These are phyloP conservation scores for Phlyctochytrium arcticum DNA, from an alignment of 192 early-diverging fungal genomes.

Conservation along the genomic window DNA sequence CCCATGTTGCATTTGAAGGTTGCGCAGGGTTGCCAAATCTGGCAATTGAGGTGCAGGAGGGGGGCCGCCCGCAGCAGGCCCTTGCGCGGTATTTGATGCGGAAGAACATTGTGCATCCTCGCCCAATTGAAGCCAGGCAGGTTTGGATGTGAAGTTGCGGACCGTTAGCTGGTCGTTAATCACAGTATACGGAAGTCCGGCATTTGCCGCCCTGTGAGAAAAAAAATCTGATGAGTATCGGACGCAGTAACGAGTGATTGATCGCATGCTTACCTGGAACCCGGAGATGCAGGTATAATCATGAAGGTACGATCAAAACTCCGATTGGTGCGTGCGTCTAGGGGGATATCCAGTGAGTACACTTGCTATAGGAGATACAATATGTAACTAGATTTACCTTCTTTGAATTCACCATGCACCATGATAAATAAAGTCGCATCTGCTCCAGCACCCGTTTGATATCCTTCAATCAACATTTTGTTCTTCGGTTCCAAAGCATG, in stretches of 20 bases:
- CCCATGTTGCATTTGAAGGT: conserved; percentile 20
- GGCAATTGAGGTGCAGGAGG: conserved; percentile 16
- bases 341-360: background rate
- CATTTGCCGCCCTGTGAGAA: conserved; percentile 11
- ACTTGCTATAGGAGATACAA: background rate
- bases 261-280: conserved; percentile 19
- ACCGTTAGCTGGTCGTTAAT: conserved; percentile 22
- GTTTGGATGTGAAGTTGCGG: conserved; percentile 7
- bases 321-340: background rate
- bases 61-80: background rate
- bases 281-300: conserved; percentile 30
- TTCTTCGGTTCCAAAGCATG: conserved; percentile 14
- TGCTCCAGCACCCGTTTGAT: conserved; percentile 14
- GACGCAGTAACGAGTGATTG: background rate
- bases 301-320: conserved; percentile 41
- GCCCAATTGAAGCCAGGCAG: background rate
- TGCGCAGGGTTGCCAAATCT: background rate
- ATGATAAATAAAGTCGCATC: conserved; percentile 18
- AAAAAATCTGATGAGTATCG: no score
- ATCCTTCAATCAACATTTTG: conserved; percentile 20
- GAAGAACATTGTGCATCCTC: background rate
- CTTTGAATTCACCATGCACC: conserved; percentile 38
- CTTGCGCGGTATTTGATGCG: background rate
- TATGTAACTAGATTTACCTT: conserved; percentile 19
- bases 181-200: conserved; percentile 22